Evolutionary conservation across 192 early-diverging fungal genomes (phyloP).

Genomic region (Coemansia sp.): DNA sequence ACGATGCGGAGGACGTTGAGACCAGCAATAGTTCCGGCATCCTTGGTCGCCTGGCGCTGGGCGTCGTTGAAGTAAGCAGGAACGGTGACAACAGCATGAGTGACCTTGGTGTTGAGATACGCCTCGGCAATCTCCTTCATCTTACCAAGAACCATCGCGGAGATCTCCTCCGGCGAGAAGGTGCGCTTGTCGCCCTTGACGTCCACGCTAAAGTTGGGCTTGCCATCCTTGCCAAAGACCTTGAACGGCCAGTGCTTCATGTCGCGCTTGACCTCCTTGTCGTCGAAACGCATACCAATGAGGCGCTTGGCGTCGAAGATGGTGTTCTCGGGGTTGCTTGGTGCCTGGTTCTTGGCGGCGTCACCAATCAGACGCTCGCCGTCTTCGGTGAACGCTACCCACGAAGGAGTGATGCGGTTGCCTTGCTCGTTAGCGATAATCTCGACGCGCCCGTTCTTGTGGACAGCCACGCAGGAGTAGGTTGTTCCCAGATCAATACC

Average conservation of each 20-base stretch:
- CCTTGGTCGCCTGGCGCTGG: constrained; percentile 93
- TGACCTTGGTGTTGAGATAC: constrained; percentile 83
- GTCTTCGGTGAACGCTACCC: constrained; percentile 85
- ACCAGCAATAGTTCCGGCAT: constrained; percentile 83
- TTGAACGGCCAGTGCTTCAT: constrained; percentile 96
- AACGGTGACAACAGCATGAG: constrained; percentile 94
- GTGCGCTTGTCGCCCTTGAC: constrained; percentile 85
- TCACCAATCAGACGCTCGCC: constrained; percentile 91
- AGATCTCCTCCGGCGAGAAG: constrained; percentile 95
- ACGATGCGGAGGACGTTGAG: constrained; percentile 83
- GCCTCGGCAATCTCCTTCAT: constrained; percentile 94
- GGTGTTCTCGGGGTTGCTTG: constrained; percentile 87
- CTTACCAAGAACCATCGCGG: constrained; percentile 92
- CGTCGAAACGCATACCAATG: constrained; percentile 85
- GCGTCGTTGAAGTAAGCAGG: constrained; percentile 98
- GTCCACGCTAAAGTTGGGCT: constrained; percentile 79
- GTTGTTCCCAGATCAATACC: constrained; percentile 97
- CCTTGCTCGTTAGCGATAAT: constrained; percentile 98
- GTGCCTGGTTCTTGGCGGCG: constrained; percentile 92
- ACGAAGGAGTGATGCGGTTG: constrained; percentile 92
- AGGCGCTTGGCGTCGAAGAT: constrained; percentile 93
- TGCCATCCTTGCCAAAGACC: constrained; percentile 75
- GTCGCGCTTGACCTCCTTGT: constrained; percentile 88
- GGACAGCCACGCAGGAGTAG: constrained; percentile 90
- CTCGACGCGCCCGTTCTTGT: constrained; percentile 92